Evolutionary conservation across 2,329 filamentous ascomycete genomes (phyloP).

Genomic region (Teratosphaeria gauchensis): DNA sequence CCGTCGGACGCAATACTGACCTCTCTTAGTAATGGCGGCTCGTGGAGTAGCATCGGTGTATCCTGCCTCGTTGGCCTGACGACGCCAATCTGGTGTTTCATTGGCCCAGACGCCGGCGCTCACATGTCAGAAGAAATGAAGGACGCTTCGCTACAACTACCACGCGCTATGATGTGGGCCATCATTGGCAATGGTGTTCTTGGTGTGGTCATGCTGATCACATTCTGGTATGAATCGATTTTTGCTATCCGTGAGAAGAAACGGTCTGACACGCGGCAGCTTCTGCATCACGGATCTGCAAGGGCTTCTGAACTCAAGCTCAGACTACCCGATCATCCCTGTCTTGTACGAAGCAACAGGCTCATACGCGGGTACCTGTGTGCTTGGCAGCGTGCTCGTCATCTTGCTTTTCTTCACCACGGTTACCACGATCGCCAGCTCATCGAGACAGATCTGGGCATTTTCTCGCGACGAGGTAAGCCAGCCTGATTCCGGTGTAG

Average conservation of each 20-base stretch:
- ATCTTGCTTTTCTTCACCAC: constrained; percentile 25
- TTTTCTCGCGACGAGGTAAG: constrained; percentile 23
- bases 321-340: constrained; percentile 22
- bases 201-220: constrained; percentile 29
- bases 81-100: constrained; percentile 27
- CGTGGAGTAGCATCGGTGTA: constrained; percentile 33
- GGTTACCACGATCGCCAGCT: constrained; percentile 26
- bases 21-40: constrained; percentile 26
- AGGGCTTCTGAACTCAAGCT: constrained; percentile 13
- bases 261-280: constrained; percentile 9
- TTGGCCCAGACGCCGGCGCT: constrained; percentile 30
- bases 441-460: constrained; percentile 26
- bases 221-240: constrained; percentile 22
- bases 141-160: constrained; percentile 34
- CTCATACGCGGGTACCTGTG: constrained; percentile 21
- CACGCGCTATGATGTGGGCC: constrained; percentile 34
- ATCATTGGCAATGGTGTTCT: constrained; percentile 29
- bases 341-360: constrained; percentile 22
- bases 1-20: not conserved
- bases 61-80: constrained; percentile 35
- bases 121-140: constrained; percentile 27
- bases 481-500: not conserved
- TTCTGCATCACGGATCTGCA: constrained; percentile 22
- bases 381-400: constrained; percentile 24
- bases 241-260: not conserved